Evolutionary conservation across 345 rosid genomes (phyloP).

Genomic region (Carallia pectinifolia): DNA sequence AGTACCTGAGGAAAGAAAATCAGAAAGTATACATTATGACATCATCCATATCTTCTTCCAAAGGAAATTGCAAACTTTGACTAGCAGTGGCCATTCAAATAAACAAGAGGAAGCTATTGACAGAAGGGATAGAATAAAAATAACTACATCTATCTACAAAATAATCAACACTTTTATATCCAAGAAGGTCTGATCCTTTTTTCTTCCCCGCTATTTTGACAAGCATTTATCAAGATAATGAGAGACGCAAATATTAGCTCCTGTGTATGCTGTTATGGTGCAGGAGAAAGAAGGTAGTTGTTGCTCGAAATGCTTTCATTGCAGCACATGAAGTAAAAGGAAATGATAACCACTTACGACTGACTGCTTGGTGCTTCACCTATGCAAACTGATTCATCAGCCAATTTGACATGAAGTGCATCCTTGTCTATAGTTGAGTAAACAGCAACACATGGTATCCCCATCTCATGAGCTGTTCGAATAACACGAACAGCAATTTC

Average conservation of each 20-base stretch:
- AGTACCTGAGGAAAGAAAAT: slow-evolving; percentile 49
- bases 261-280: neutral
- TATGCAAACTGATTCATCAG: slow-evolving; percentile 92
- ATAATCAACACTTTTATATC: no score
- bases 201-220: neutral
- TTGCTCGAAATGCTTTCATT: no score
- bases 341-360: slow-evolving; percentile 55
- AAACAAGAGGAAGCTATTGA: no score
- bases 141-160: no score
- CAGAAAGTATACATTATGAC: slow-evolving; percentile 1
- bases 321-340: neutral
- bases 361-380: slow-evolving; percentile 99
- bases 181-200: no score
- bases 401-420: slow-evolving; percentile 90
- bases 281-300: neutral
- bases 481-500: slow-evolving; percentile 95
- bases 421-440: slow-evolving; percentile 94
- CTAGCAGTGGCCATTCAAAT: neutral
- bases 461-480: slow-evolving; percentile 93
- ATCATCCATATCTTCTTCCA: neutral
- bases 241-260: no score
- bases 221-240: no score
- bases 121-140: neutral
- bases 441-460: slow-evolving; percentile 96
- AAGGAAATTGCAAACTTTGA: neutral